Conservation (phyloP, 768 basidiomycete species). For the Tephrocybe rancida region DNA sequence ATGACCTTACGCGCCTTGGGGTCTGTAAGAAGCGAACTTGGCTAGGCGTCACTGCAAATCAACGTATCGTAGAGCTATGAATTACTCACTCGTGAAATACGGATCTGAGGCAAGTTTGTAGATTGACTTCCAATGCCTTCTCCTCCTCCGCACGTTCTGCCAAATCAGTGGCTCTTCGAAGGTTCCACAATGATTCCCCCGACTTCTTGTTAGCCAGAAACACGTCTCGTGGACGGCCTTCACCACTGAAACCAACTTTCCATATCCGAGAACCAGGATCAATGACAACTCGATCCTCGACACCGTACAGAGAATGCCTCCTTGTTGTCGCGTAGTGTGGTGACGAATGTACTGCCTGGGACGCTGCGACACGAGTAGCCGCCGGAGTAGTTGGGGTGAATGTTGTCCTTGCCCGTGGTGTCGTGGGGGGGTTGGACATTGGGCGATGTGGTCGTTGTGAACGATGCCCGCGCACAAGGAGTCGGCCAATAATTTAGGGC, state of each 20-base stretch:
- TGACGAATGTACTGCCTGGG: constrained; percentile 62
- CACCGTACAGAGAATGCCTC: constrained; percentile 93
- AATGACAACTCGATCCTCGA: constrained; percentile 93
- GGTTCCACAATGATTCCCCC: constrained; percentile 59
- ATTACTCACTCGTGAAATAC: constrained; percentile 83
- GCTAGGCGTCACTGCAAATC: constrained; percentile 14
- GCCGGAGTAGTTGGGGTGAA: constrained; percentile 57
- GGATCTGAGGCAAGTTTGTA: constrained; percentile 70
- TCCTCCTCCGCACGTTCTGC: constrained; percentile 73
- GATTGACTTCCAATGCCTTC: constrained; percentile 64
- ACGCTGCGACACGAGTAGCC: constrained; percentile 48
- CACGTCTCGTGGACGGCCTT: constrained; percentile 88
- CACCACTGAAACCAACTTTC: constrained; percentile 98
- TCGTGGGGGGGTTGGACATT: constrained; percentile 40
- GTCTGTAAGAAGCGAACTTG: constrained; percentile 89
- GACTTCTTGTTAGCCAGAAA: constrained; percentile 57
- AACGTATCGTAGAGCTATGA: not conserved
- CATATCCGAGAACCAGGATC: constrained; percentile 93
- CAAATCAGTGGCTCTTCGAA: constrained; percentile 54
- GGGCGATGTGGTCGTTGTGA: not conserved
- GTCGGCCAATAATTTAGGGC: too few species aligned
- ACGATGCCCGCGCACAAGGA: not conserved
- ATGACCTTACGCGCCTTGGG: constrained; percentile 96
- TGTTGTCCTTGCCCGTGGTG: constrained; percentile 40
- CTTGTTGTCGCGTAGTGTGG: constrained; percentile 86